These are phyloP conservation scores for Vaccinium darrowii DNA, from an alignment of 148 eudicot species.

Conservation along the genomic window DNA sequence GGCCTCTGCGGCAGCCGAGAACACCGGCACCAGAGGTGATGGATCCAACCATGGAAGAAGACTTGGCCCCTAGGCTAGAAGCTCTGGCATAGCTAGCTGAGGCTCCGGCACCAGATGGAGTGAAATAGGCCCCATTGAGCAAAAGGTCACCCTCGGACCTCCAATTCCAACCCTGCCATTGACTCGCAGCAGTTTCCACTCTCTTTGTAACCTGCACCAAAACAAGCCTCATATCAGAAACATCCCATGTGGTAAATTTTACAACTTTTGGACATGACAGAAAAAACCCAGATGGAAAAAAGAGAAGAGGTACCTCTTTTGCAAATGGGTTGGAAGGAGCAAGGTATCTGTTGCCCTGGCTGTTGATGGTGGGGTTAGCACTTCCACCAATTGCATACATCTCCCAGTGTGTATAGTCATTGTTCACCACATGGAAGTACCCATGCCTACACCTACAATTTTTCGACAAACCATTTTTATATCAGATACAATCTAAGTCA, in stretches of 20 bases:
- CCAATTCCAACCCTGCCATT: slow-evolving; percentile 92
- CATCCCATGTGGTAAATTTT: not conserved
- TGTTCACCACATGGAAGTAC: slow-evolving; percentile 97
- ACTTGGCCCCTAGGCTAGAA: slow-evolving; percentile 86
- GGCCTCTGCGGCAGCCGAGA: slow-evolving; percentile 72
- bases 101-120: slow-evolving; percentile 82
- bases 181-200: slow-evolving; percentile 54
- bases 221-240: not conserved
- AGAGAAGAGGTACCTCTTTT: slow-evolving; percentile 52
- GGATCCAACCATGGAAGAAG: slow-evolving; percentile 76
- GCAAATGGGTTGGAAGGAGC: slow-evolving; percentile 78
- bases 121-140: slow-evolving; percentile 91
- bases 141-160: slow-evolving; percentile 87
- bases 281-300: not conserved
- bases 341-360: slow-evolving; percentile 91
- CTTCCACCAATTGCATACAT: slow-evolving; percentile 98
- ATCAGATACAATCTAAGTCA: not conserved
- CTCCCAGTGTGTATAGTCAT: slow-evolving; percentile 97
- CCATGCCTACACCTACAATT: slow-evolving; percentile 82
- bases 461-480: not conserved
- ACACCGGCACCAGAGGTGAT: slow-evolving; percentile 78
- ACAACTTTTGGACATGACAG: not conserved
- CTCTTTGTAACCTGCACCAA: slow-evolving; percentile 76
- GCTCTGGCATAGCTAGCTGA: slow-evolving; percentile 87
- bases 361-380: slow-evolving; percentile 83